Conservation (phyloP, 306 rosid species). For the Canavalia ensiformis region DNA sequence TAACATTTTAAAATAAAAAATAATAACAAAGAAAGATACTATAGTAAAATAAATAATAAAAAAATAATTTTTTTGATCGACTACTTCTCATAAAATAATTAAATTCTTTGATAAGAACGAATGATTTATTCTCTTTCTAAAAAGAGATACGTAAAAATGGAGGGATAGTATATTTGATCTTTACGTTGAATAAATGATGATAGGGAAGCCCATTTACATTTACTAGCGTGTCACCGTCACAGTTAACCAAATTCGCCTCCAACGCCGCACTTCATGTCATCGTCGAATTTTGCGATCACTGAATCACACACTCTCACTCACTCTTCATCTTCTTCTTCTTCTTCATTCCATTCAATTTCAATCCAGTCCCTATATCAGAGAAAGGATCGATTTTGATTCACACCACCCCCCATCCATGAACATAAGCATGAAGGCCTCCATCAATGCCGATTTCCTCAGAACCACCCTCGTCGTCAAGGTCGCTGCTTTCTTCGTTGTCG, state of each 20-base stretch:
- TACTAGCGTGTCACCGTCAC: neutral
- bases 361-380: too few species aligned
- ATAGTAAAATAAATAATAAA: too few species aligned
- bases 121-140: too few species aligned
- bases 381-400: too few species aligned
- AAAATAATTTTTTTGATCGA: too few species aligned
- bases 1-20: too few species aligned
- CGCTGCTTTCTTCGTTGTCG: constrained; percentile 53
- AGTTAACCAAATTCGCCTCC: neutral
- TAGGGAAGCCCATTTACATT: neutral
- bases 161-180: too few species aligned
- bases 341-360: neutral
- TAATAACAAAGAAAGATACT: too few species aligned
- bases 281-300: neutral
- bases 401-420: neutral
- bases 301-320: neutral
- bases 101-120: too few species aligned
- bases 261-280: constrained; percentile 4
- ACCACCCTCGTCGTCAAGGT: constrained; percentile 52
- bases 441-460: constrained; percentile 53
- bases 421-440: constrained; percentile 52
- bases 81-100: too few species aligned
- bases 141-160: too few species aligned
- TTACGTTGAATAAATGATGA: too few species aligned
- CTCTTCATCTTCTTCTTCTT: neutral